Percentiles rank a stretch among this genome's conserved stretches.
phyloP scores from a whole-genome alignment of 768 basidiomycete genomes.

The Mycena leptocephala region DNA sequence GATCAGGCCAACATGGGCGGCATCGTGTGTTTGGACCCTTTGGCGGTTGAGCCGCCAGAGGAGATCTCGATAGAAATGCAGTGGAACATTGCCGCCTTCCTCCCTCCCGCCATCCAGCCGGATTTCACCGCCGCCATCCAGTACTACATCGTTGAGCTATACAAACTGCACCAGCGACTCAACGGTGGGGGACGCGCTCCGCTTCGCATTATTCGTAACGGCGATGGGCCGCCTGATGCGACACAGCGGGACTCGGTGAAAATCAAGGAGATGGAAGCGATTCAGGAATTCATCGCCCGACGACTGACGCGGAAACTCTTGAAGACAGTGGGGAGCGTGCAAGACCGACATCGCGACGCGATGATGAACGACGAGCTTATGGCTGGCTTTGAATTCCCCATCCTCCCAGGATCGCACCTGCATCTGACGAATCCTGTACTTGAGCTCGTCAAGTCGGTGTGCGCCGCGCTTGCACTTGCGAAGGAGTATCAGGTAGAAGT shows the following conservation, averaged over 20 bases:
- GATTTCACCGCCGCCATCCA: slow-evolving; percentile 84
- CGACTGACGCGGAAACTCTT: slow-evolving; percentile 88
- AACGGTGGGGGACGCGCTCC: slow-evolving; percentile 78
- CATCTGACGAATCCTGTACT: slow-evolving; percentile 85
- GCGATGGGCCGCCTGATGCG: slow-evolving; percentile 71
- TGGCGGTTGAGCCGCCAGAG: slow-evolving; percentile 78
- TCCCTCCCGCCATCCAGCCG: slow-evolving; percentile 86
- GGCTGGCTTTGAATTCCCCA: slow-evolving; percentile 83
- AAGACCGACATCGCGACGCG: slow-evolving; percentile 74
- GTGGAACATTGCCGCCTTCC: slow-evolving; percentile 94
- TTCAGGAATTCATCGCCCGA: slow-evolving; percentile 84
- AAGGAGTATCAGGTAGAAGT: slow-evolving; percentile 91
- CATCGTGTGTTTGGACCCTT: slow-evolving; percentile 87
- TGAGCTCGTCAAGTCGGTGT: slow-evolving; percentile 91
- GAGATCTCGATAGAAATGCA: slow-evolving; percentile 85
- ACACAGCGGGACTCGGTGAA: slow-evolving; percentile 81
- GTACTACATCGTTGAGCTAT: slow-evolving; percentile 90
- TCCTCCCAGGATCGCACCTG: slow-evolving; percentile 90
- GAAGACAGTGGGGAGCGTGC: slow-evolving; percentile 74
- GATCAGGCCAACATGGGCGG: slow-evolving; percentile 95
- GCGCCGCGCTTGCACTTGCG: slow-evolving; percentile 86
- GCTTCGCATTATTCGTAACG: slow-evolving; percentile 71
- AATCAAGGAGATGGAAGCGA: slow-evolving; percentile 76
- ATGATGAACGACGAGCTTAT: slow-evolving; percentile 68
- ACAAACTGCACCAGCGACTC: slow-evolving; percentile 77